Percentiles rank a stretch among this genome's conserved stretches.
Conservation (phyloP, 1,139 yeast genomes). For the Trichomonascaceae sp. region DNA sequence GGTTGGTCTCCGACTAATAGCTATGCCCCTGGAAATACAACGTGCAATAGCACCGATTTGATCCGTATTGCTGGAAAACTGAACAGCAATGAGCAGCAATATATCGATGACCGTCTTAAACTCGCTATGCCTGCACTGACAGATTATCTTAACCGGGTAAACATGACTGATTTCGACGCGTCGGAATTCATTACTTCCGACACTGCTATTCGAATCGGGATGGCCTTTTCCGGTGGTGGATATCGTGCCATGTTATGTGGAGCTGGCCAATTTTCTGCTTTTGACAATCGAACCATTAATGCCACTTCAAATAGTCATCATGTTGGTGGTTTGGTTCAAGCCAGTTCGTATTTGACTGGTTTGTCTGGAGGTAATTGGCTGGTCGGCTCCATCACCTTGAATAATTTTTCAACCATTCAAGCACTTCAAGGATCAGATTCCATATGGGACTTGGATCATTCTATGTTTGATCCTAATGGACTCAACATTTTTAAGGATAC, state of each 20-base stretch:
- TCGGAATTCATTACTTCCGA: conserved; percentile 40
- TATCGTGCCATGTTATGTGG: conserved; percentile 86
- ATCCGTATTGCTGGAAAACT: conserved; percentile 21
- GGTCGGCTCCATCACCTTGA: conserved; percentile 72
- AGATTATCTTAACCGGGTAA: conserved; percentile 51
- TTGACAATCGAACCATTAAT: conserved; percentile 61
- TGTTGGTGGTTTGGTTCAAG: conserved; percentile 75
- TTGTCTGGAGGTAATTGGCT: conserved; percentile 90
- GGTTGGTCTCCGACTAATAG: conserved; percentile 21
- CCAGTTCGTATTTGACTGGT: conserved; percentile 76
- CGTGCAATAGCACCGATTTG: conserved; percentile 20
- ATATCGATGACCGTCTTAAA: conserved; percentile 39
- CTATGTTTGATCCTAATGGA: conserved; percentile 67
- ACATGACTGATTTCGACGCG: conserved; percentile 55
- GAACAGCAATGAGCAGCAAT: conserved; percentile 20
- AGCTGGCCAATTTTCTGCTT: conserved; percentile 80
- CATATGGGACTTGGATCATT: conserved; percentile 63
- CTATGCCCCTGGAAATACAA: conserved; percentile 26
- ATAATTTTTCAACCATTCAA: conserved; percentile 74
- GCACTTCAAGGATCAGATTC: conserved; percentile 54
- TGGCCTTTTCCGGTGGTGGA: conserved; percentile 90
- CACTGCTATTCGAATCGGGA: conserved; percentile 49
- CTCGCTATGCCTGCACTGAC: conserved; percentile 49
- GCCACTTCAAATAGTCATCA: conserved; percentile 48
- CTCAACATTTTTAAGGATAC: conserved; percentile 59